Evolutionary conservation across 768 basidiomycete species (phyloP).

Genomic region (Serendipita sp.): DNA sequence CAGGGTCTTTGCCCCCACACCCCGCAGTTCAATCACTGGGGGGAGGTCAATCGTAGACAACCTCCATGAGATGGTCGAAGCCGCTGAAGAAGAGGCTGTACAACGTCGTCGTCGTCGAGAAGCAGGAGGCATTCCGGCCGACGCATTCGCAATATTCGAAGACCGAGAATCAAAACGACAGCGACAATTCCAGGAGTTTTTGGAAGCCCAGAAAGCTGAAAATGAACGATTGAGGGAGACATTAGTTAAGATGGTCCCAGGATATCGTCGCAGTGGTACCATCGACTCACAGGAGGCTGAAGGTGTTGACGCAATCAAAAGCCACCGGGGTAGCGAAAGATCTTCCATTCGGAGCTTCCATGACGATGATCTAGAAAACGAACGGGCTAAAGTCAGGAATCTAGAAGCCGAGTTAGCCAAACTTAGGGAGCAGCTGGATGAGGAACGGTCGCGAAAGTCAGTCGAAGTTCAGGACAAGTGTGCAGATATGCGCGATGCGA

Average conservation of each 20-base stretch:
- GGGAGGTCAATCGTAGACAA: slow-evolving; percentile 4
- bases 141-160: slow-evolving; percentile 9
- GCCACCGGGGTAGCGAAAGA: background rate
- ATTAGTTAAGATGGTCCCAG: slow-evolving; percentile 23
- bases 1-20: background rate
- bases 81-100: slow-evolving; percentile 10
- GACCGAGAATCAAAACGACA: slow-evolving; percentile 3
- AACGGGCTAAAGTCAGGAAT: slow-evolving; percentile 36
- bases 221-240: slow-evolving; percentile 35
- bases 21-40: background rate
- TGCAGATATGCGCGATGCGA: slow-evolving; percentile 25
- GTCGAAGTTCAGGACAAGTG: slow-evolving; percentile 47
- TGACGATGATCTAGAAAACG: slow-evolving; percentile 43
- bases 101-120: slow-evolving; percentile 8
- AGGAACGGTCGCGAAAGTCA: slow-evolving; percentile 46
- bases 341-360: slow-evolving; percentile 12
- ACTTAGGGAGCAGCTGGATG: slow-evolving; percentile 25
- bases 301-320: slow-evolving; percentile 11
- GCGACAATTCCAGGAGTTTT: slow-evolving; percentile 9
- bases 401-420: slow-evolving; percentile 10
- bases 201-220: slow-evolving; percentile 38
- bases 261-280: background rate
- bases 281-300: slow-evolving; percentile 7
- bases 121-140: slow-evolving; percentile 1
- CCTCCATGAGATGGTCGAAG: slow-evolving; percentile 8